Percentiles rank a stretch among this genome's conserved stretches.
Evolutionary conservation across 176 grass and related monocot genomes (phyloP).

Genomic region (Musa troglodytarum): DNA sequence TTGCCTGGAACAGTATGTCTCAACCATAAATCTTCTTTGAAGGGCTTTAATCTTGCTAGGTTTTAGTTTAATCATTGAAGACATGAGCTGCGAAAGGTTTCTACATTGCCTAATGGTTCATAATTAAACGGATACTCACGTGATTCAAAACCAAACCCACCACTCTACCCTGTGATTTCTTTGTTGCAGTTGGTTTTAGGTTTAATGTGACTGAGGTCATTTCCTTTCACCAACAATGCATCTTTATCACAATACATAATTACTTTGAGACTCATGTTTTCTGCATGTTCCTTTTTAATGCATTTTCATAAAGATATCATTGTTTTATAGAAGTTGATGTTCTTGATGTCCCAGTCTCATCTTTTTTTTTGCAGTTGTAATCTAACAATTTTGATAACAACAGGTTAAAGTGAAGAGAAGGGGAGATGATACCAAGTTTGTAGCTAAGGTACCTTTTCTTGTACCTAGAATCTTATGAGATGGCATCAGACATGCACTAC

Average conservation of each 20-base stretch:
- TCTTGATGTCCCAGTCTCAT: not conserved
- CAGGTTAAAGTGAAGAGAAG: conserved; percentile 97
- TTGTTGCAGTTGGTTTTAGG: not conserved
- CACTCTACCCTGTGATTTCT: not conserved
- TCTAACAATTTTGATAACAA: conserved; percentile 5
- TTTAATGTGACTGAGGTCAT: not conserved
- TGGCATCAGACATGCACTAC: not conserved
- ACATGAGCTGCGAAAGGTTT: no score
- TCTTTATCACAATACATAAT: not conserved
- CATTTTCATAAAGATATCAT: not conserved
- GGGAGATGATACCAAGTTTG: conserved; percentile 92
- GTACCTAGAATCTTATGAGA: conserved; percentile 4
- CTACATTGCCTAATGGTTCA: not conserved
- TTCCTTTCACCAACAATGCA: not conserved
- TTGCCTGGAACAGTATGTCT: not conserved
- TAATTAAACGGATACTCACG: not conserved
- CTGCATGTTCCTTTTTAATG: not conserved
- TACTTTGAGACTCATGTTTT: not conserved
- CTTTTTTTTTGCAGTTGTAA: not conserved
- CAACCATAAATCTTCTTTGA: not conserved
- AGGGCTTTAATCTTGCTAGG: not conserved
- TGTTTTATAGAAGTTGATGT: not conserved
- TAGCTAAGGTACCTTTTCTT: conserved; percentile 68
- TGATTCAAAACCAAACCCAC: no score
- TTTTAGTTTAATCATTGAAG: not conserved